Evolutionary conservation across 2,329 filamentous ascomycete species (phyloP).

Genomic region (Diaporthe eres): DNA sequence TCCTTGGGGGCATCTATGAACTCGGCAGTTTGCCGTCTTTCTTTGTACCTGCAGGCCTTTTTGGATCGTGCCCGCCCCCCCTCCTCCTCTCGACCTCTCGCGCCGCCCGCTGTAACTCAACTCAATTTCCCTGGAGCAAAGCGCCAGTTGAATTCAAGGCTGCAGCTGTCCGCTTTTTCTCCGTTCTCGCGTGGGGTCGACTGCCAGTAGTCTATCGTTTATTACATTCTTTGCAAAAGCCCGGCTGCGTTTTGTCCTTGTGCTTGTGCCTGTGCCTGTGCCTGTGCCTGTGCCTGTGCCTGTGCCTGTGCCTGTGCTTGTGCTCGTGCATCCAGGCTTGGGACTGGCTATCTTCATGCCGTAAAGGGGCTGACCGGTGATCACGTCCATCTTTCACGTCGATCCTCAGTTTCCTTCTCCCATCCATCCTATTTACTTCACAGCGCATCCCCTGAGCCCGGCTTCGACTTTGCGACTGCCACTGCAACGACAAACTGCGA

Average conservation of each 20-base stretch:
- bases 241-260: background rate
- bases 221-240: conserved; percentile 16
- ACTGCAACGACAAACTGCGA: conserved; percentile 2
- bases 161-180: conserved; percentile 14
- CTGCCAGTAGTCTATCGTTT: conserved; percentile 24
- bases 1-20: background rate
- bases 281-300: background rate
- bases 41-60: conserved; percentile 9
- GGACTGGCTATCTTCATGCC: conserved; percentile 30
- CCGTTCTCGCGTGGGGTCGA: conserved; percentile 17
- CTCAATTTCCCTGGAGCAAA: conserved; percentile 29
- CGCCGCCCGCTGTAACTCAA: conserved; percentile 1
- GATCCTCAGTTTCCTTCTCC: conserved; percentile 11
- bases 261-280: background rate
- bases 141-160: background rate
- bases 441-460: conserved; percentile 24
- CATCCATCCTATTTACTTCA: conserved; percentile 10
- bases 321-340: conserved; percentile 26
- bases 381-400: conserved; percentile 18
- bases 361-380: conserved; percentile 28
- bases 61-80: background rate
- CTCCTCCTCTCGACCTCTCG: background rate
- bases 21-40: conserved; percentile 22
- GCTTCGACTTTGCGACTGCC: background rate
- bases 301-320: conserved; percentile 14